Percentiles rank a stretch among this genome's conserved stretches.
These are phyloP conservation scores for Periconia sp. DNA, from an alignment of 2,329 filamentous ascomycete species.

Conservation along the genomic window DNA sequence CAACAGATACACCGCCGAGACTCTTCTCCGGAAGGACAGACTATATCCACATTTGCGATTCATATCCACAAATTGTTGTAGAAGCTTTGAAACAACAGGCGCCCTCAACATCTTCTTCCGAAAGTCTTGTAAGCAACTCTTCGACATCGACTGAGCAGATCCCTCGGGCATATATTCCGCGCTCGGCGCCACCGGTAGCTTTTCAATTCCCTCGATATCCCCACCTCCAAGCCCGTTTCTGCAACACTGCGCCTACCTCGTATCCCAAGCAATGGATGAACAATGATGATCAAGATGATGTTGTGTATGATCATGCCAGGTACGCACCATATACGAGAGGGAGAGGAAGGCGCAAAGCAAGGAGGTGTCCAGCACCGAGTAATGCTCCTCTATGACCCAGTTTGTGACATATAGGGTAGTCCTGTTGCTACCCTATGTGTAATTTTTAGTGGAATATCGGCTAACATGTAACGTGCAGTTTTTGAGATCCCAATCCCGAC, in stretches of 20 bases:
- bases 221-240: slow-evolving; percentile 7
- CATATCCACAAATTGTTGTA: slow-evolving; percentile 24
- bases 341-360: slow-evolving; percentile 12
- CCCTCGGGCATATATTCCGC: slow-evolving; percentile 24
- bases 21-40: slow-evolving; percentile 13
- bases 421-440: slow-evolving; percentile 13
- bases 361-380: slow-evolving; percentile 23
- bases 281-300: not conserved
- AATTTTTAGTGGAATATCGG: not conserved
- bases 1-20: not conserved
- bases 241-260: slow-evolving; percentile 11
- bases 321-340: slow-evolving; percentile 25
- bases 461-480: slow-evolving; percentile 12
- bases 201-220: slow-evolving; percentile 18
- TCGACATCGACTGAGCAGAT: slow-evolving; percentile 23
- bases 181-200: slow-evolving; percentile 11
- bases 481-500: slow-evolving; percentile 5
- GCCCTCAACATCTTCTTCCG: slow-evolving; percentile 7
- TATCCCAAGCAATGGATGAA: slow-evolving; percentile 21
- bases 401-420: slow-evolving; percentile 17
- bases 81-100: slow-evolving; percentile 13
- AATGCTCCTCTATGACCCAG: slow-evolving; percentile 25
- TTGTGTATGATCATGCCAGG: slow-evolving; percentile 14
- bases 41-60: slow-evolving; percentile 28
- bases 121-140: slow-evolving; percentile 16